Evolutionary conservation across 1,284 basidiomycete species (phyloP), one percentile per base, ranked within the genome.

Genomic region (Coniophora puteana): DNA sequence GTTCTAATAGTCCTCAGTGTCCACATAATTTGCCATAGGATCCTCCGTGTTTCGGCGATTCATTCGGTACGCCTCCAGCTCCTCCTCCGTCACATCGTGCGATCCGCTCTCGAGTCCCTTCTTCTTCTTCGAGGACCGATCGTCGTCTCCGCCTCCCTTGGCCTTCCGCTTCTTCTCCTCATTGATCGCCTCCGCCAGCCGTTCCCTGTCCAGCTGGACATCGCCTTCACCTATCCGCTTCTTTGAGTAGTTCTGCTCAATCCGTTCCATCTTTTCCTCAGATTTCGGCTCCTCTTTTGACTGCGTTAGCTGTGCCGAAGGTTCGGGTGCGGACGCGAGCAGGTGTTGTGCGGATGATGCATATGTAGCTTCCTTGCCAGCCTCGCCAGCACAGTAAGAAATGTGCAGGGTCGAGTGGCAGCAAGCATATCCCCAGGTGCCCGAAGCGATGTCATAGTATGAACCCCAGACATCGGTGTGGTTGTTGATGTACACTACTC

Each of bases 381-480:
- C 92, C 58, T 80, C 61, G 1, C 94, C 94, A 22, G 94, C 87
- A 61, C 95, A 99, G 61, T 99, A 99, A 8, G 93, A 94, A 35
- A 89, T 72, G 55, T 92, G 87, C 34, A 94, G 68, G 43, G 58
- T 74, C 8, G 91, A 93, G 60, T 96, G 93, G 59, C 96, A 99
- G 65, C 96, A 99, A 22, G 78, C 83, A 63, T 88, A 99, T 34
- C 96, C 96, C 96, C 96, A 99, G 44, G 71, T 62, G 8, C 83
- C 80, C 2, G 75, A 69, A 6, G 76, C 69, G 10, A 72, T 51
- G 54, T 91, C 83, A 64, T 90, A 98, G 83, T 84, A 99, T 24
- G 95, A 98, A 21, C 96, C 96, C 94, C 94, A 99, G 7, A 98
- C 83, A 3, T 80, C 67, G 0, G 84, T 91, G 58, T 99, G 96